phyloP scores from a whole-genome alignment of 148 eudicot species.

The Arctostaphylos glauca region DNA sequence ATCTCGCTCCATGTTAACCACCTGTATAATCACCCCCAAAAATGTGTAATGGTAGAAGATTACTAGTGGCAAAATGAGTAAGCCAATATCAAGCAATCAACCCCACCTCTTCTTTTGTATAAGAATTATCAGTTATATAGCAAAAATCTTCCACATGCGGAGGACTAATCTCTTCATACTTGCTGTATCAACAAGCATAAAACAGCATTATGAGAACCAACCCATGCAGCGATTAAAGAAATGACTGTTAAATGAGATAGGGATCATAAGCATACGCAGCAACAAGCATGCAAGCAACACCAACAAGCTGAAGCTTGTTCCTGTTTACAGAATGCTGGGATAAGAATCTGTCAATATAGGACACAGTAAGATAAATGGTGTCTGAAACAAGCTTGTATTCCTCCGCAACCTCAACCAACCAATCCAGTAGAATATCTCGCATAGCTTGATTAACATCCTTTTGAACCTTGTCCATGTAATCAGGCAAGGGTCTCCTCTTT shows the following conservation, averaged over 20 bases:
- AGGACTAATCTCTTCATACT: conserved; percentile 60
- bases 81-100: neutral
- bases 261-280: neutral
- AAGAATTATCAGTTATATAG: conserved; percentile 36
- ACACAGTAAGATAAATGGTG: conserved; percentile 47
- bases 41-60: neutral
- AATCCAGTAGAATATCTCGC: neutral
- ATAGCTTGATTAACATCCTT: conserved; percentile 3
- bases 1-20: conserved; percentile 53
- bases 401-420: conserved; percentile 24
- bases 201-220: neutral
- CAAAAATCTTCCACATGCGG: conserved; percentile 58
- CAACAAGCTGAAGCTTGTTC: conserved; percentile 8
- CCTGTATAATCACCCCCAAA: conserved; percentile 25
- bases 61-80: neutral
- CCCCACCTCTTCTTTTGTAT: conserved; percentile 7
- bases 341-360: conserved; percentile 50
- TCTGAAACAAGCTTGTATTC: conserved; percentile 63
- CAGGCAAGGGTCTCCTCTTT: conserved; percentile 10
- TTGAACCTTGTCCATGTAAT: conserved; percentile 1
- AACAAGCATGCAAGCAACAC: conserved; percentile 3
- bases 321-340: neutral
- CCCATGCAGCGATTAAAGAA: neutral
- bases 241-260: neutral
- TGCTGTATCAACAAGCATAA: conserved; percentile 29